Conservation (phyloP, 1,139 yeast genomes). For the Saccharomyces pastorianus region DNA sequence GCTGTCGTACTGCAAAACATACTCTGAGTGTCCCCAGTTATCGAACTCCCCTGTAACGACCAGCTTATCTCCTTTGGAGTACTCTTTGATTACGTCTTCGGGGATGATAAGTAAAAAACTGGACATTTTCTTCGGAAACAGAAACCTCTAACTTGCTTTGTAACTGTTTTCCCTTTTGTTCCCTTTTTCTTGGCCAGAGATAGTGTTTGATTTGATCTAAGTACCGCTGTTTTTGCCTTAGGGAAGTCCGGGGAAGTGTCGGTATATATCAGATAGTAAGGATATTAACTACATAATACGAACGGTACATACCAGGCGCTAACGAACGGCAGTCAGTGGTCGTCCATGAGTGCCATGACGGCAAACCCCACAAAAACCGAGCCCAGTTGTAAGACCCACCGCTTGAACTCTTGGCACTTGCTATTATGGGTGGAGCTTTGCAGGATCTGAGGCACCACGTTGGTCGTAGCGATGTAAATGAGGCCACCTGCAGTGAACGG, state of each 20-base stretch:
- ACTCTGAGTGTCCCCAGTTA: constrained; percentile 13
- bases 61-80: constrained; percentile 7
- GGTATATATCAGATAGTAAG: background rate
- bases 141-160: too few species aligned
- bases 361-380: constrained; percentile 6
- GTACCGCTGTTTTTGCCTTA: background rate
- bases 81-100: background rate
- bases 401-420: constrained; percentile 15
- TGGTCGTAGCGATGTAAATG: constrained; percentile 56
- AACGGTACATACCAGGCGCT: background rate
- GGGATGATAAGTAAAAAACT: background rate
- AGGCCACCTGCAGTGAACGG: constrained; percentile 72
- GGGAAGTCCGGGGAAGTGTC: background rate
- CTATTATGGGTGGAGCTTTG: constrained; percentile 24
- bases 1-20: constrained; percentile 7
- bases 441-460: constrained; percentile 55
- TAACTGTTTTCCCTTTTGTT: background rate
- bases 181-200: background rate
- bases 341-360: constrained; percentile 5
- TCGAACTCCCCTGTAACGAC: constrained; percentile 19
- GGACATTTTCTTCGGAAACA: background rate
- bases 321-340: background rate
- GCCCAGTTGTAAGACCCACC: constrained; percentile 3
- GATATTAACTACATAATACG: background rate
- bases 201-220: background rate